Percentiles rank a stretch among this genome's conserved stretches.
phyloP scores from a whole-genome alignment of 2,329 filamentous ascomycete species.

The Alternaria sp. region DNA sequence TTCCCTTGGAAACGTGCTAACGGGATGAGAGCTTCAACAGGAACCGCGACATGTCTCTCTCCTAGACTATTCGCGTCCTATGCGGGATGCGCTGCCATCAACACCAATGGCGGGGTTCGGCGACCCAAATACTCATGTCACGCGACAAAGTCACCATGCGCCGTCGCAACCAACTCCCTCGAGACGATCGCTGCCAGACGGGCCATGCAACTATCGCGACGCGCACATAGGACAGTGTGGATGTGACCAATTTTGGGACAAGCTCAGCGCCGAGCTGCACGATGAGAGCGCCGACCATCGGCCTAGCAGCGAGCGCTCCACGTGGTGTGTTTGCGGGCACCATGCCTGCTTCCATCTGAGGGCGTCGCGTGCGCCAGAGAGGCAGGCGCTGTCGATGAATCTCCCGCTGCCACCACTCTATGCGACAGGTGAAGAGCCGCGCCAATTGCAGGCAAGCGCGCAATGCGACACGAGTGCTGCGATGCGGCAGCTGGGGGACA shows the following conservation, averaged over 20 bases:
- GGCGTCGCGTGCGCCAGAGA: slow-evolving; percentile 26
- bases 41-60: slow-evolving; percentile 36
- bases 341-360: slow-evolving; percentile 63
- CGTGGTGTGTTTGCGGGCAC: slow-evolving; percentile 62
- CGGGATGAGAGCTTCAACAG: slow-evolving; percentile 23
- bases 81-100: slow-evolving; percentile 42
- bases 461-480: slow-evolving; percentile 22
- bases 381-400: slow-evolving; percentile 13
- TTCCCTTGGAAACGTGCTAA: slow-evolving; percentile 31
- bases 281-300: slow-evolving; percentile 33
- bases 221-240: slow-evolving; percentile 57
- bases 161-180: slow-evolving; percentile 25
- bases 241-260: slow-evolving; percentile 60
- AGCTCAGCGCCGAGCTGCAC: slow-evolving; percentile 41
- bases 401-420: slow-evolving; percentile 8
- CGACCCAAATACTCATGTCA: slow-evolving; percentile 29
- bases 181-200: slow-evolving; percentile 53
- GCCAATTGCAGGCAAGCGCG: slow-evolving; percentile 16
- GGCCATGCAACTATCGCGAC: slow-evolving; percentile 61
- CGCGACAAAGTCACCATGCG: slow-evolving; percentile 22
- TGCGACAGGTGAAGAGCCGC: slow-evolving; percentile 21
- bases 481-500: slow-evolving; percentile 5
- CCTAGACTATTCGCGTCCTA: slow-evolving; percentile 34
- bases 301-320: slow-evolving; percentile 39
- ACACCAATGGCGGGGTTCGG: slow-evolving; percentile 45